A percentile compares a stretch with the other conserved stretches of the same genome.
Evolutionary conservation across 176 grass and related monocot genomes (phyloP).

Genomic region (Ampelocalamus luodianensis): DNA sequence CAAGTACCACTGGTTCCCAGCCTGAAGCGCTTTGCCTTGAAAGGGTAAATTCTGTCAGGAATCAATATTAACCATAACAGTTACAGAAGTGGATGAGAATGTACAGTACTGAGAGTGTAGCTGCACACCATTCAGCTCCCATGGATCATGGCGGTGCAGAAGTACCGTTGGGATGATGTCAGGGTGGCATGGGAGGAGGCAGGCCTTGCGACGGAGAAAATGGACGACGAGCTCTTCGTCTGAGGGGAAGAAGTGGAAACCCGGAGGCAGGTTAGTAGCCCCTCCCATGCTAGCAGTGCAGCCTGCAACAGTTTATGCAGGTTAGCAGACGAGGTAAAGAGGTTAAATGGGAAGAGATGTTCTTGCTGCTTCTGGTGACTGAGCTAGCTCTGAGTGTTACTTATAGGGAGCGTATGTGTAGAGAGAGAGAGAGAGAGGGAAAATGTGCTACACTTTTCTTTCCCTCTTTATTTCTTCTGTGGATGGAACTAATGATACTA

Average conservation of each 20-base stretch:
- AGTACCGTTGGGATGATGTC: conserved; percentile 75
- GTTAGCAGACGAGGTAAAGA: background rate
- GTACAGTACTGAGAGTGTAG: background rate
- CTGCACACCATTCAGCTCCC: conserved; percentile 67
- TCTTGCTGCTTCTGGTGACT: conserved; percentile 30
- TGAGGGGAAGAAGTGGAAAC: conserved; percentile 90
- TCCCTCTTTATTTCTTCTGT: background rate
- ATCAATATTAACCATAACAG: background rate
- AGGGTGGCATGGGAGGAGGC: conserved; percentile 61
- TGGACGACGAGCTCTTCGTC: conserved; percentile 79
- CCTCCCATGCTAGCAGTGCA: conserved; percentile 55
- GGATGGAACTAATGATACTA: conserved; percentile 43
- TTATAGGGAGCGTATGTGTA: conserved; percentile 38
- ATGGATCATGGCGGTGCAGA: conserved; percentile 61
- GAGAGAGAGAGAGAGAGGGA: background rate
- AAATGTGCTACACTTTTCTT: background rate
- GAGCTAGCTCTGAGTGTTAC: background rate
- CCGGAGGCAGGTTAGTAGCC: conserved; percentile 68
- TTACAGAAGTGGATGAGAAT: background rate
- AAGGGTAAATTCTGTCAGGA: background rate
- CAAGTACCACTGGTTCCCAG: conserved; percentile 73
- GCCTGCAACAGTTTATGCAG: conserved; percentile 3
- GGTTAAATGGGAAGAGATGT: conserved; percentile 21
- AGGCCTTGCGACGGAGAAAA: conserved; percentile 74
- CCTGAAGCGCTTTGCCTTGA: conserved; percentile 78